These are phyloP conservation scores for Platanthera zijinensis DNA, from an alignment of 106 monocot genomes.

Conservation along the genomic window DNA sequence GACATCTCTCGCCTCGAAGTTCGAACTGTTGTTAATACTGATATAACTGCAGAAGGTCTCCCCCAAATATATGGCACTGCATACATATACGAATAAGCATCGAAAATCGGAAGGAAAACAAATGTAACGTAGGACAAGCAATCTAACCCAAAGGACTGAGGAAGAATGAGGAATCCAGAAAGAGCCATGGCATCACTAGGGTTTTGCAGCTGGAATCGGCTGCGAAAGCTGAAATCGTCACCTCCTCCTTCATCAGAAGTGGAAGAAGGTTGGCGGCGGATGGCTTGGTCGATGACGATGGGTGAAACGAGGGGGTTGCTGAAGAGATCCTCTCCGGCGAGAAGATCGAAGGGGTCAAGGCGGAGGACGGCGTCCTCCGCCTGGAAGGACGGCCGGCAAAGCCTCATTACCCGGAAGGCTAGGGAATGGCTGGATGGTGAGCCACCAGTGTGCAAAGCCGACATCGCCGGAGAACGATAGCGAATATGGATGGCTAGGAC, in stretches of 20 bases:
- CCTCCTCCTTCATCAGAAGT: conserved; percentile 1
- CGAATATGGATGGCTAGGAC: neutral
- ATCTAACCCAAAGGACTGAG: conserved; percentile 87
- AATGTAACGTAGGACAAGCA: neutral
- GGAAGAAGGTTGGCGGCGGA: neutral
- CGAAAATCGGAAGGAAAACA: neutral
- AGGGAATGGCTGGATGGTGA: conserved; percentile 62
- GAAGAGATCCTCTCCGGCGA: conserved; percentile 78
- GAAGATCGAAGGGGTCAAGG: conserved; percentile 60
- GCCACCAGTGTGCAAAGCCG: conserved; percentile 9
- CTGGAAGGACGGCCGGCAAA: conserved; percentile 91
- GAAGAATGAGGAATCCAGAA: conserved; percentile 77
- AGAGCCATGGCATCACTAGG: conserved; percentile 74
- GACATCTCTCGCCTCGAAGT: conserved; percentile 77
- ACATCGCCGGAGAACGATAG: conserved; percentile 12
- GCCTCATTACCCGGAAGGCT: conserved; percentile 96
- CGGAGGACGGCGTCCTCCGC: conserved; percentile 67
- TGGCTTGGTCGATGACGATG: conserved; percentile 1
- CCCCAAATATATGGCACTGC: conserved; percentile 84
- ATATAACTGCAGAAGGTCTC: conserved; percentile 98
- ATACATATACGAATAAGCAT: neutral
- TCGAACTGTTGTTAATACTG: conserved; percentile 97
- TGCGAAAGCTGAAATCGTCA: conserved; percentile 66
- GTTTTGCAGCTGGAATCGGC: conserved; percentile 57
- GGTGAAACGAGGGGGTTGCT: conserved; percentile 29